Percentiles rank a stretch among this genome's conserved stretches.
These are phyloP conservation scores for Sporothrix brunneoviolacea DNA, from an alignment of 2,329 filamentous ascomycete species.

Conservation along the genomic window DNA sequence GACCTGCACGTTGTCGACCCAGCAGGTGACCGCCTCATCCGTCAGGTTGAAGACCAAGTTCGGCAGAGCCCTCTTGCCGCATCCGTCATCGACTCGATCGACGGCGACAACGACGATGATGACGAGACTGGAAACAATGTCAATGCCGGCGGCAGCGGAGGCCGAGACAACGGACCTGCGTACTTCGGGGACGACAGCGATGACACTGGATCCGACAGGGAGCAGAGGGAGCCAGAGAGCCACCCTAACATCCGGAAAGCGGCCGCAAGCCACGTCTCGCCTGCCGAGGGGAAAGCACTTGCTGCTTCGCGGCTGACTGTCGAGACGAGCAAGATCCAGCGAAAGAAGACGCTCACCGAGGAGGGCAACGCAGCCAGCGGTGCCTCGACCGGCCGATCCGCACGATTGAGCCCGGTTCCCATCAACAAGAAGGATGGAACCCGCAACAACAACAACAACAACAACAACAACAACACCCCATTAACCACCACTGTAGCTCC, in stretches of 20 bases:
- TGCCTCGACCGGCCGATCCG: constrained; percentile 26
- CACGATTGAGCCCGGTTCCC: constrained; percentile 23
- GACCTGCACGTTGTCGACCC: too few relatives aligned
- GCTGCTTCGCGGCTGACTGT: constrained; percentile 19
- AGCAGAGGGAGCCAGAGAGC: constrained; percentile 2
- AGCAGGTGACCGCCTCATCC: too few relatives aligned
- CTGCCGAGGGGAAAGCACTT: constrained; percentile 22
- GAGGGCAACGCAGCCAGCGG: constrained; percentile 6
- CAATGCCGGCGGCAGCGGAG: too few relatives aligned
- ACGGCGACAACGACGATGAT: constrained; percentile 6
- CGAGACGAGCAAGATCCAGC: constrained; percentile 24
- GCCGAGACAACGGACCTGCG: background rate
- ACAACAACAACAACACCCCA: background rate
- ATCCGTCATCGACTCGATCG: background rate
- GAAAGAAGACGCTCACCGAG: constrained; percentile 15
- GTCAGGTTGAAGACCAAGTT: constrained; percentile 9
- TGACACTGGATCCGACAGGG: too few relatives aligned
- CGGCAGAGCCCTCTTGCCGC: background rate
- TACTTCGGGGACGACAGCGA: too few relatives aligned
- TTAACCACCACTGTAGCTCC: constrained; percentile 81
- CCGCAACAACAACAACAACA: constrained; percentile 31
- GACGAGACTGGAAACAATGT: too few relatives aligned
- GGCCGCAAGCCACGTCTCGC: constrained; percentile 19
- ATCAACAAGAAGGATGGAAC: constrained; percentile 24
- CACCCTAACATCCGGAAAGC: constrained; percentile 7